A percentile compares a stretch with the other conserved stretches of the same genome.
These are phyloP conservation scores for Aaosphaeria arxii DNA, from an alignment of 2,329 filamentous ascomycete genomes.

Conservation along the genomic window DNA sequence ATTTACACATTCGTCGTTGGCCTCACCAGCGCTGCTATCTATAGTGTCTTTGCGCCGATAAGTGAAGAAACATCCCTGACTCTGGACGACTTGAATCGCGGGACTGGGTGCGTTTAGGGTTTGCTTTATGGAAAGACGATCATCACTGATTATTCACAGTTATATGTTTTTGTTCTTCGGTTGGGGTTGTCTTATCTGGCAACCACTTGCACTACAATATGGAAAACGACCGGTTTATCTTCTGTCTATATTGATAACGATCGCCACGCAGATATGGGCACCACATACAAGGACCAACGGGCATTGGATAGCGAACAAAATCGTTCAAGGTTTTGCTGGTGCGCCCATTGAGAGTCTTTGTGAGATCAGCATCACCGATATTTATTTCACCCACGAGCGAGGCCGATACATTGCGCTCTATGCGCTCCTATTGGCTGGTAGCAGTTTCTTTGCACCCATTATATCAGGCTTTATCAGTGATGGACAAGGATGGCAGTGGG, in stretches of 20 bases:
- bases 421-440: slow-evolving; percentile 27
- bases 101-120: slow-evolving; percentile 38
- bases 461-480: slow-evolving; percentile 37
- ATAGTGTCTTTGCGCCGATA: slow-evolving; percentile 50
- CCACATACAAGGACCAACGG: slow-evolving; percentile 35
- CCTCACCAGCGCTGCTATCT: slow-evolving; percentile 50
- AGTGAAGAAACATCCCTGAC: slow-evolving; percentile 47
- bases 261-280: slow-evolving; percentile 42
- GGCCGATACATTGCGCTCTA: slow-evolving; percentile 32
- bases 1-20: slow-evolving; percentile 50
- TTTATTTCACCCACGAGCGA: slow-evolving; percentile 35
- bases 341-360: slow-evolving; percentile 50
- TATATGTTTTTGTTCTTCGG: slow-evolving; percentile 53
- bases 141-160: not conserved
- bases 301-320: slow-evolving; percentile 47
- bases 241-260: slow-evolving; percentile 39
- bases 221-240: slow-evolving; percentile 52
- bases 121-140: no score
- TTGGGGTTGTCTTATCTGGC: slow-evolving; percentile 53
- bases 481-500: slow-evolving; percentile 34
- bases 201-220: slow-evolving; percentile 52
- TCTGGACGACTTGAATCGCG: slow-evolving; percentile 45
- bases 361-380: slow-evolving; percentile 46
- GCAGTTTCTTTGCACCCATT: slow-evolving; percentile 37
- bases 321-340: slow-evolving; percentile 48